Evolutionary conservation across 2,329 filamentous ascomycete genomes (phyloP).

Genomic region (Mycogone perniciosa): DNA sequence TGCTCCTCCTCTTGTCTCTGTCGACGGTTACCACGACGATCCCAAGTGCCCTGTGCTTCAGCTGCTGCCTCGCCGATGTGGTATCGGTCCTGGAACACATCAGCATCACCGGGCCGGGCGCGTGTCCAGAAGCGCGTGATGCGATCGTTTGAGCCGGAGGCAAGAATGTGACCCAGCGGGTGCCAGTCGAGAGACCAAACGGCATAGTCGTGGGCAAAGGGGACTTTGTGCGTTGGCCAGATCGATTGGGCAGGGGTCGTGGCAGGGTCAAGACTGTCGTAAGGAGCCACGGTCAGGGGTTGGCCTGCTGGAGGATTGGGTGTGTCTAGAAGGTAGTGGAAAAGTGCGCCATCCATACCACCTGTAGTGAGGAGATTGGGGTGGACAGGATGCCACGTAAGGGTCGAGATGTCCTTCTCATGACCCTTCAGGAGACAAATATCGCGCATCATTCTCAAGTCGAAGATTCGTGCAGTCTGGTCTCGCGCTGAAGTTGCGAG

Average conservation of each 20-base stretch:
- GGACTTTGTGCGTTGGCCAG: slow-evolving; percentile 79
- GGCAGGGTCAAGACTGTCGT: slow-evolving; percentile 73
- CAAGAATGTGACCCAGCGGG: slow-evolving; percentile 88
- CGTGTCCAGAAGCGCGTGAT: slow-evolving; percentile 97
- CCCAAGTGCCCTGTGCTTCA: slow-evolving; percentile 92
- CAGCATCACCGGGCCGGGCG: slow-evolving; percentile 78
- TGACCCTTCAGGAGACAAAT: slow-evolving; percentile 89
- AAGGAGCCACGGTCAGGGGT: slow-evolving; percentile 68
- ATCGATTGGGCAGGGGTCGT: slow-evolving; percentile 84
- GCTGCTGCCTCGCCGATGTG: slow-evolving; percentile 92
- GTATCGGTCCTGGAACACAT: slow-evolving; percentile 82
- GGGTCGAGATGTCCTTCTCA: slow-evolving; percentile 89
- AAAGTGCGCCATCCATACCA: slow-evolving; percentile 80
- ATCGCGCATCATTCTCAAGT: slow-evolving; percentile 97
- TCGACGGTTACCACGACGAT: slow-evolving; percentile 67
- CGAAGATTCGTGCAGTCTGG: slow-evolving; percentile 87
- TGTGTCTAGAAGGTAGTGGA: slow-evolving; percentile 94
- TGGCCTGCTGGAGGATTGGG: slow-evolving; percentile 76
- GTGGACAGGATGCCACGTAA: slow-evolving; percentile 92
- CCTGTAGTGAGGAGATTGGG: slow-evolving; percentile 84
- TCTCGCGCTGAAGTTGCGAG: slow-evolving; percentile 91
- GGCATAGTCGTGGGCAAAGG: slow-evolving; percentile 86
- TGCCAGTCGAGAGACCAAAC: slow-evolving; percentile 99
- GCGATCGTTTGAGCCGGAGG: slow-evolving; percentile 91
- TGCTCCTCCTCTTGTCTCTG: slow-evolving; percentile 89